phyloP scores from a whole-genome alignment of 495 filamentous ascomycete genomes.

The Penicillium pulvis region DNA sequence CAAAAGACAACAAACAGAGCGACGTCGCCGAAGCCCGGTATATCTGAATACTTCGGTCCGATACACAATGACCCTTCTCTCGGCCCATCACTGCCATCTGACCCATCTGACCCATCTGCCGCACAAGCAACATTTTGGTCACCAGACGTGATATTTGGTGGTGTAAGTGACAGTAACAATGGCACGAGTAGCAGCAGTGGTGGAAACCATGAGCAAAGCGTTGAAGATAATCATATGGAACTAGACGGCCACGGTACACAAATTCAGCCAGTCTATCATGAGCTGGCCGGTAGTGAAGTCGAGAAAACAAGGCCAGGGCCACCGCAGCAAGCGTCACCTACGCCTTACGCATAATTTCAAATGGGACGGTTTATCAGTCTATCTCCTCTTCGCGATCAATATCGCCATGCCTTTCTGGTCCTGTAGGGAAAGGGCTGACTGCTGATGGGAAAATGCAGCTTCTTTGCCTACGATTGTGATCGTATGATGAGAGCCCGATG shows the following conservation, averaged over 20 bases:
- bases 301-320: conserved; percentile 1
- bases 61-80: conserved; percentile 15
- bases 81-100: conserved; percentile 5
- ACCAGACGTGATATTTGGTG: conserved; percentile 16
- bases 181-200: conserved; percentile 14
- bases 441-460: neutral
- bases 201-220: conserved; percentile 12
- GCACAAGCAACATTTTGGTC: conserved; percentile 17
- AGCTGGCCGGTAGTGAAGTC: conserved; percentile 14
- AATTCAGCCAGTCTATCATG: conserved; percentile 23
- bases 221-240: conserved; percentile 16
- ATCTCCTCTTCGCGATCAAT: neutral
- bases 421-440: neutral
- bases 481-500: too few relatives aligned
- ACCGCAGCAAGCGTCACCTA: neutral
- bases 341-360: neutral
- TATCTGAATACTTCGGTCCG: conserved; percentile 20
- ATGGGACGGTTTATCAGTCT: neutral
- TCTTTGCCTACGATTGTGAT: neutral
- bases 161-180: conserved; percentile 10
- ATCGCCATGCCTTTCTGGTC: neutral
- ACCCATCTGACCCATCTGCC: conserved; percentile 4
- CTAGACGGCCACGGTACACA: conserved; percentile 19
- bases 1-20: conserved; percentile 20
- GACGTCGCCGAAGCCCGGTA: conserved; percentile 13